Evolutionary conservation across 2,329 filamentous ascomycete genomes (phyloP).

Genomic region (Paraphaeosphaeria sporulosa): DNA sequence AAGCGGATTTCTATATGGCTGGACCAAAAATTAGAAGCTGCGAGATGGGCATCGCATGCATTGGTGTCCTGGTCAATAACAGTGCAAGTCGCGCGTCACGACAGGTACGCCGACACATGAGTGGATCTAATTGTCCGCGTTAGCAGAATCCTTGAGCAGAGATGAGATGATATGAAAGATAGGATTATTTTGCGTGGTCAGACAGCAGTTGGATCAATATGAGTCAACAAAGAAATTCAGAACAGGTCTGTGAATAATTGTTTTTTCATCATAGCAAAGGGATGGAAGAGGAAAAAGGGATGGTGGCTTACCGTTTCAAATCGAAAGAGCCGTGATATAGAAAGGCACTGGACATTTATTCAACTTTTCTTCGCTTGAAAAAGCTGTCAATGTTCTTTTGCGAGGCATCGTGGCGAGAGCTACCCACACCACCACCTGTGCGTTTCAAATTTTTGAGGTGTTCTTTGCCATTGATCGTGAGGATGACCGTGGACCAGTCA

Average conservation of each 20-base stretch:
- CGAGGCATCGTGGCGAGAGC: constrained; percentile 74
- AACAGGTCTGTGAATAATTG: constrained; percentile 84
- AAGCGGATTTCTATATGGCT: too few relatives aligned
- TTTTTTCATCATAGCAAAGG: constrained; percentile 61
- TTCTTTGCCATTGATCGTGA: constrained; percentile 71
- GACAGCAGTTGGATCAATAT: constrained; percentile 84
- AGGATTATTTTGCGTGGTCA: constrained; percentile 57
- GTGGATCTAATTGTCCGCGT: not conserved
- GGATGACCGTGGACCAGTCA: constrained; percentile 61
- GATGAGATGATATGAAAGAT: not conserved
- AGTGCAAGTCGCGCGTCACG: not conserved
- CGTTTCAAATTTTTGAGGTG: constrained; percentile 80
- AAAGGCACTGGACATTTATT: not conserved
- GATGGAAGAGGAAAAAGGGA: constrained; percentile 14
- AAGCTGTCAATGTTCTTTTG: constrained; percentile 81
- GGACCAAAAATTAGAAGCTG: too few relatives aligned
- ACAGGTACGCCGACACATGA: not conserved
- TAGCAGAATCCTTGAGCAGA: not conserved
- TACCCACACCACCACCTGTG: constrained; percentile 83
- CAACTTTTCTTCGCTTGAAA: constrained; percentile 65
- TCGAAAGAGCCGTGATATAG: not conserved
- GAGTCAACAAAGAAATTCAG: constrained; percentile 75
- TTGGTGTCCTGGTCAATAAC: not conserved
- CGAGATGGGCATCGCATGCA: not conserved
- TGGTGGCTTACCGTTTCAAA: constrained; percentile 31